Conservation (phyloP, 306 rosid species). For the Trifolium repens region DNA sequence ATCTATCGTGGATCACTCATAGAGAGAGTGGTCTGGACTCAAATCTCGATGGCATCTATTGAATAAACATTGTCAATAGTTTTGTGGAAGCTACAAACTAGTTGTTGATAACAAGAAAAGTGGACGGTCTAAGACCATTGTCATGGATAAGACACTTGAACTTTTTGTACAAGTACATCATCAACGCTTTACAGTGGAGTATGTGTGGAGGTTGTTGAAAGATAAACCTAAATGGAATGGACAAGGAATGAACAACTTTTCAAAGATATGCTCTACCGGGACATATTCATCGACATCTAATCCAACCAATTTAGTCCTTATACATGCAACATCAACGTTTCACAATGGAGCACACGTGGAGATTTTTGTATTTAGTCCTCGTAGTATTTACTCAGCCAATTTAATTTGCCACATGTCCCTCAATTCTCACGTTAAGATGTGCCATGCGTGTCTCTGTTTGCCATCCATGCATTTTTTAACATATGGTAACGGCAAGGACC, state of each 20-base stretch:
- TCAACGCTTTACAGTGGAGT: neutral
- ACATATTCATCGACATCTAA: neutral
- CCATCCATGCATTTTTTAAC: too few relatives aligned
- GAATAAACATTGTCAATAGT: neutral
- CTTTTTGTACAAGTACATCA: neutral
- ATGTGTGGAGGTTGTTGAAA: neutral
- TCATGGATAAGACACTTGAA: neutral
- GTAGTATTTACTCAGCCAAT: too few relatives aligned
- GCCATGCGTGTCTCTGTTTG: too few relatives aligned
- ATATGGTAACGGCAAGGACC: too few relatives aligned
- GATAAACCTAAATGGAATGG: neutral
- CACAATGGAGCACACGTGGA: too few relatives aligned
- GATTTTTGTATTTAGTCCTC: too few relatives aligned
- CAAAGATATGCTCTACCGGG: neutral
- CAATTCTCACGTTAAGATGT: too few relatives aligned
- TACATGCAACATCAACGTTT: too few relatives aligned
- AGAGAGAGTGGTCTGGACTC: neutral
- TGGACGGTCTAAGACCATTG: neutral
- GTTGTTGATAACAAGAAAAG: neutral
- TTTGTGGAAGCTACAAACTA: neutral
- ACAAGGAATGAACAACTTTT: neutral
- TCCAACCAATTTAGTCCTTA: too few relatives aligned
- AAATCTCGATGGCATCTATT: neutral
- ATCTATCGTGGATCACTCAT: neutral
- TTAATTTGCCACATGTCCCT: too few relatives aligned